Base-by-base conservation (phyloP, 2,329 filamentous ascomycete genomes). In the Aspergillus sp. region DNA sequence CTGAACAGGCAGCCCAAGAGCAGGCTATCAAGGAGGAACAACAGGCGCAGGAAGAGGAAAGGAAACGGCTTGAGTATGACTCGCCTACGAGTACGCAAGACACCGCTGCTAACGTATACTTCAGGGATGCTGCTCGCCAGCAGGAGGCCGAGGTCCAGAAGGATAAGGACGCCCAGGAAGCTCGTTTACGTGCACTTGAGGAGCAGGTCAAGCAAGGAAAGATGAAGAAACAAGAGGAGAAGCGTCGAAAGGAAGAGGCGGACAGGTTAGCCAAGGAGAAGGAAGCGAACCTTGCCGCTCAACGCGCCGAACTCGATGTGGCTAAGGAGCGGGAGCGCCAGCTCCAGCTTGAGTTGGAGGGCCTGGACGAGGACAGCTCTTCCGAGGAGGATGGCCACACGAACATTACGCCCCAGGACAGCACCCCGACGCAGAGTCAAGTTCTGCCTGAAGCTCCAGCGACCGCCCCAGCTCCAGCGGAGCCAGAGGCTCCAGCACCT, bases 161-260 rank as follows among this genome's bases (percentile, higher is more conserved):
- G 45, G 86, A 95, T 61, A 81, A 81, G 33, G 76, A 86, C 49
- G 86, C 82, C 33, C 79, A 88, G 25, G 78, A 82, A 47, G 82
- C 83, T 41, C 85, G 88, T 31, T 72, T 96, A 15, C 85, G 79
- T 55, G 86, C 86, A 11, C 74, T 98, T 6, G 88, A 98, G 60
- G 86, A 96, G 56, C 86, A 95, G 60, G 86, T 96, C 32, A 80
- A 80, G 42, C 84, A 88, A 54, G 86, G 88, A 50, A 98, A 96
- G 66, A 66, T 96, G 32, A 89, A 86, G 69, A 96, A 94, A 62
- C 83, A 93, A 46, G 91, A 98, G 58, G 91, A 95, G 64, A 95
- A 93, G 69, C 84, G 80, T 42, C 81, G 75, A 48, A 91, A 86
- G 68, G 88, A 94, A 65, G 89, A 86, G 14, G 86, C 86, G 7